phyloP scores from a whole-genome alignment of 1,284 basidiomycete genomes.

The Malassezia restricta region DNA sequence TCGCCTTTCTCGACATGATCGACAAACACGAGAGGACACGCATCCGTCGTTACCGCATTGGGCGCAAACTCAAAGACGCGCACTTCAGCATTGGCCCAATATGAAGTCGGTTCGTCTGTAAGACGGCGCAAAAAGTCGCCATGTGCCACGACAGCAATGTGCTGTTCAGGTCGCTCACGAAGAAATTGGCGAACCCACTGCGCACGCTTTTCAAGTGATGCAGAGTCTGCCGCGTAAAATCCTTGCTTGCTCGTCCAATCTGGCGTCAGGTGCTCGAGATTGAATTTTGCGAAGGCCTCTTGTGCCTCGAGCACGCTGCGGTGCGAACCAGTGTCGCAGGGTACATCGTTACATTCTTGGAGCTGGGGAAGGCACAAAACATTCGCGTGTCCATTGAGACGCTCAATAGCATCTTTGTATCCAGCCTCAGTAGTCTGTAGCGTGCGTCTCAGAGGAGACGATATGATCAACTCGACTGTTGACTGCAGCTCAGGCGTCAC shows the following conservation, averaged over 20 bases:
- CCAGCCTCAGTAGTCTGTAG: constrained; percentile 40
- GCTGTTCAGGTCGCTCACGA: constrained; percentile 33
- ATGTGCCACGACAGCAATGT: constrained; percentile 43
- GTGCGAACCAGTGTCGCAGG: constrained; percentile 42
- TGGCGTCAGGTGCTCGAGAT: constrained; percentile 35
- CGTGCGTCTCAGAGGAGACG: constrained; percentile 36
- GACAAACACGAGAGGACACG: constrained; percentile 24
- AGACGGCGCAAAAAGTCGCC: constrained; percentile 43
- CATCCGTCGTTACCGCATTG: constrained; percentile 23
- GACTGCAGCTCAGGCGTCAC: constrained; percentile 26
- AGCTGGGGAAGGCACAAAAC: constrained; percentile 38
- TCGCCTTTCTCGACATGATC: constrained; percentile 29
- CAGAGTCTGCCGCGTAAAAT: constrained; percentile 36
- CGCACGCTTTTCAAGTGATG: constrained; percentile 30
- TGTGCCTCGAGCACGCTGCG: constrained; percentile 31
- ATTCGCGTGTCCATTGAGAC: constrained; percentile 30
- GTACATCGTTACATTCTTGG: constrained; percentile 41
- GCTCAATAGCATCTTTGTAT: constrained; percentile 30
- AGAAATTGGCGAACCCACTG: constrained; percentile 43
- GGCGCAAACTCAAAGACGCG: constrained; percentile 36
- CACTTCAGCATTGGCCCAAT: constrained; percentile 44
- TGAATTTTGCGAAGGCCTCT: constrained; percentile 33
- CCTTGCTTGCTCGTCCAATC: constrained; percentile 44
- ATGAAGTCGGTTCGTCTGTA: constrained; percentile 19
- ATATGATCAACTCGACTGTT: constrained; percentile 29